Base-by-base conservation (phyloP, 305 asterid genomes). In the Fraxinus platypoda region DNA sequence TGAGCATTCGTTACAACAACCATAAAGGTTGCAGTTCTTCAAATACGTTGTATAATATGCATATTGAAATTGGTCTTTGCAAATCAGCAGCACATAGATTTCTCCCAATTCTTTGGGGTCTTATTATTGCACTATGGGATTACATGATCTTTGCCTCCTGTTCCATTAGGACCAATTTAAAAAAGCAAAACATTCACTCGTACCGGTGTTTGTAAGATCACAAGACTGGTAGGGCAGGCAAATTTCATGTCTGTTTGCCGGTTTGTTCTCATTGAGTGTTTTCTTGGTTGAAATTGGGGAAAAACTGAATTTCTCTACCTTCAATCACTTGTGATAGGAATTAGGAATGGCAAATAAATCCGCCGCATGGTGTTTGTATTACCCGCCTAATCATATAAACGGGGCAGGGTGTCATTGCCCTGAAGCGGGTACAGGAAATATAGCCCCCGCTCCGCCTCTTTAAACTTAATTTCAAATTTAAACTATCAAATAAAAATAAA, bases 1-100 rank as follows among this genome's bases (percentile, higher is more conserved):
- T 19, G 46, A 79, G 75, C 37, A 54, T 83, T 13, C 83, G 78
- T 7, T 49, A 78, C 59, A 76, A 75, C 2, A 54, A 82, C 43
- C 41, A 54, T 43, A 54, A 28, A 3, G 82, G 76, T 6, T 78
- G 77, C 4, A 28, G 73, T 2, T 43, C 74, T 49, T 19, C 15
- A 25, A 66, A 26, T 12, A 66, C 74, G 17, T 66, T 66, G 74
- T 62, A 23, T 23, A 62, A 21, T 54, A 57, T 62, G 71, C 31
- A 62, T 62, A 62, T 62, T 62, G 31, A 64, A 25, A 25, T 64
- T 64, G 73, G 17, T 23, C 73, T 64, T 2, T 52, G 68, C 19
- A 57, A 21, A 57, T 21, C 28, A 19, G 28, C 68, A 19, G 68
- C 68, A 21, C 28, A 21, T 57, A 19, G 28, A 21, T 19, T 57